These are phyloP conservation scores for Apostasia ramifera DNA, from an alignment of 106 monocot species.

Conservation along the genomic window DNA sequence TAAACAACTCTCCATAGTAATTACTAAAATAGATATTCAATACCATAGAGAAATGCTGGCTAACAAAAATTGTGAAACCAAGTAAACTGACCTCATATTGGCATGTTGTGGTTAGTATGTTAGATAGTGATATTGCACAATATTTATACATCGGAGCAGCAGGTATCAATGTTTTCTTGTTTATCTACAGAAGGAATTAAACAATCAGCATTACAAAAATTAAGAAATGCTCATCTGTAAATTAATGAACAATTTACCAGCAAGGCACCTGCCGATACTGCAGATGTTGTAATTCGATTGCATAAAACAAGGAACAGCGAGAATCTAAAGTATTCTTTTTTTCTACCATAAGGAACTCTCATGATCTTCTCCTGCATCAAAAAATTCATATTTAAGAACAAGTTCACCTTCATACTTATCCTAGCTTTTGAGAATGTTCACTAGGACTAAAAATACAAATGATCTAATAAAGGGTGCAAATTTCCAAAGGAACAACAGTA, in stretches of 20 bases:
- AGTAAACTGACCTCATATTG: conserved; percentile 72
- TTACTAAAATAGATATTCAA: not conserved
- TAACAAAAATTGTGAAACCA: not conserved
- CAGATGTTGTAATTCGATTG: conserved; percentile 78
- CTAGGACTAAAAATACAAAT: not conserved
- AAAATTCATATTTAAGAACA: not conserved
- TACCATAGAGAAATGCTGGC: not conserved
- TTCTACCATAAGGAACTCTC: conserved; percentile 85
- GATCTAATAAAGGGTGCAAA: not conserved
- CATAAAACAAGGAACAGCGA: conserved; percentile 96
- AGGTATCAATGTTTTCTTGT: conserved; percentile 73
- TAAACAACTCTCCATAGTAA: too few species aligned
- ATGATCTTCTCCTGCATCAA: conserved; percentile 88
- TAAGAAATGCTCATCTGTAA: not conserved
- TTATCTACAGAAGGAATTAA: conserved; percentile 35
- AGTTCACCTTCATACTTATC: not conserved
- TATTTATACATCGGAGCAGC: conserved; percentile 87
- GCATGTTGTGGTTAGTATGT: conserved; percentile 93
- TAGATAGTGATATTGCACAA: conserved; percentile 73
- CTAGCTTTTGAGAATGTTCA: not conserved
- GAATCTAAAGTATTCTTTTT: conserved; percentile 81
- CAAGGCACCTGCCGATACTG: conserved; percentile 64
- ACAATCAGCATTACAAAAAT: conserved; percentile 6
- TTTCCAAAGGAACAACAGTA: not conserved
- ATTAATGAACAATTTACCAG: conserved; percentile 39